These are phyloP conservation scores for Neurospora sp. DNA, from an alignment of 495 filamentous ascomycete genomes.

Conservation along the genomic window DNA sequence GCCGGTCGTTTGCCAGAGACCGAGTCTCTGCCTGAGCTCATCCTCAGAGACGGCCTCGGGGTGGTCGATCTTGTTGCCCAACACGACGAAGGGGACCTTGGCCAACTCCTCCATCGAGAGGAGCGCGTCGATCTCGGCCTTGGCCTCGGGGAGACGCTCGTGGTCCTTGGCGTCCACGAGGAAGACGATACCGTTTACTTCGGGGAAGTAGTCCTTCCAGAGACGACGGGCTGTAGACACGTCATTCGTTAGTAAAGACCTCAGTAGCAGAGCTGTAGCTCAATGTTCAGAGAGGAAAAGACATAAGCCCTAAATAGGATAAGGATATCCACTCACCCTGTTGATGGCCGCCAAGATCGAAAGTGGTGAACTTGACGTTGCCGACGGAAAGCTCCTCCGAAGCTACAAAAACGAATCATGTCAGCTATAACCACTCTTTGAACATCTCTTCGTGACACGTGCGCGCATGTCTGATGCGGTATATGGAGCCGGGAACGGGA, in stretches of 20 bases:
- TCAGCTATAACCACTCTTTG: conserved; percentile 11
- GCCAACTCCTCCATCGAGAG: conserved; percentile 85
- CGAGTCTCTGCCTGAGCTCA: conserved; percentile 79
- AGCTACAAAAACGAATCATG: conserved; percentile 37
- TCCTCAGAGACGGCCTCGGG: conserved; percentile 91
- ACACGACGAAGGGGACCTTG: conserved; percentile 89
- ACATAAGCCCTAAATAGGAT: not conserved
- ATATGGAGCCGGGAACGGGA: not conserved
- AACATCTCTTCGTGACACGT: conserved; percentile 6
- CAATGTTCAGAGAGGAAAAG: not conserved
- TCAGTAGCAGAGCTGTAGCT: not conserved
- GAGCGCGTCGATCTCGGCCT: conserved; percentile 91
- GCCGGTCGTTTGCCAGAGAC: conserved; percentile 91
- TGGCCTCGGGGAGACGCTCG: conserved; percentile 86
- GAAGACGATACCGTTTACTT: conserved; percentile 96
- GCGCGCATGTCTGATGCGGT: not conserved
- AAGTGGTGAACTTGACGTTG: conserved; percentile 93
- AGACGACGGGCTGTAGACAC: conserved; percentile 66
- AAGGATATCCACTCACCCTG: conserved; percentile 56
- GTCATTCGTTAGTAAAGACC: not conserved
- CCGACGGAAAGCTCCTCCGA: conserved; percentile 95
- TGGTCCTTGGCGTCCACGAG: conserved; percentile 95
- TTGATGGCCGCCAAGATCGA: conserved; percentile 94
- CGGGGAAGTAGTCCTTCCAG: conserved; percentile 98
- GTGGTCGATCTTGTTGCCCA: conserved; percentile 99